A percentile compares a stretch with the other conserved stretches of the same genome.
phyloP scores from a whole-genome alignment of 768 basidiomycete species.

The Suillus tomentosus region DNA sequence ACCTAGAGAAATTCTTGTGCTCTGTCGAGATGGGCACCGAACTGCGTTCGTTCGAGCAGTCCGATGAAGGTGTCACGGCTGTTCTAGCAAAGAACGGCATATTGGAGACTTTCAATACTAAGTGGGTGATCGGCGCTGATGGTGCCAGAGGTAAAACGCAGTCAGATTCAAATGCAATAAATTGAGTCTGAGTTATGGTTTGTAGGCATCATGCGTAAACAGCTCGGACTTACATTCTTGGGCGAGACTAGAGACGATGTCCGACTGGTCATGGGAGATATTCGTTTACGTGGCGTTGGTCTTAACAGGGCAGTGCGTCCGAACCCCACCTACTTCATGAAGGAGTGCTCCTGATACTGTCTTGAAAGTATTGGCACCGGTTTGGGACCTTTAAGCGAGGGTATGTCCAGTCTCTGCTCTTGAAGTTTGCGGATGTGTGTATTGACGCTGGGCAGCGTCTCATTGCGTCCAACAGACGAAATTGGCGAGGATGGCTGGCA shows the following conservation, averaged over 20 bases:
- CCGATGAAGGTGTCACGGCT: conserved; percentile 31
- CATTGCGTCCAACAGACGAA: conserved; percentile 22
- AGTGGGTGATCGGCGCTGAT: conserved; percentile 20
- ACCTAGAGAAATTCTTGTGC: conserved; percentile 26
- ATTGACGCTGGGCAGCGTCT: conserved; percentile 8
- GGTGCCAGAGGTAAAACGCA: conserved; percentile 19
- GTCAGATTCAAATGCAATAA: too few species aligned
- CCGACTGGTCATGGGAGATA: conserved; percentile 34
- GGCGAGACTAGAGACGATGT: conserved; percentile 34
- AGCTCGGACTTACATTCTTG: conserved; percentile 18
- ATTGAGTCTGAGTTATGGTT: not conserved
- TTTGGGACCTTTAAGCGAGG: conserved; percentile 37
- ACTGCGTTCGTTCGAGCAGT: conserved; percentile 36
- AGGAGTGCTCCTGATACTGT: not conserved
- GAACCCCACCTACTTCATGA: not conserved
- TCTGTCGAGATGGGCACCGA: conserved; percentile 40
- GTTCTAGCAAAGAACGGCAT: conserved; percentile 7
- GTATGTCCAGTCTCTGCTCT: not conserved
- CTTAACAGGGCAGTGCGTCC: conserved; percentile 39
- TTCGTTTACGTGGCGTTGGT: conserved; percentile 39
- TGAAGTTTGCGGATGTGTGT: not conserved
- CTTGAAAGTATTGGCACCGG: conserved; percentile 29
- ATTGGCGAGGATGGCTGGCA: conserved; percentile 27
- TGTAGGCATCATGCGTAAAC: conserved; percentile 12
- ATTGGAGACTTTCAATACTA: conserved; percentile 4